A percentile compares a stretch with the other conserved stretches of the same genome.
Conservation (phyloP, 1,284 basidiomycete genomes). For the Schizophyllum amplum region DNA sequence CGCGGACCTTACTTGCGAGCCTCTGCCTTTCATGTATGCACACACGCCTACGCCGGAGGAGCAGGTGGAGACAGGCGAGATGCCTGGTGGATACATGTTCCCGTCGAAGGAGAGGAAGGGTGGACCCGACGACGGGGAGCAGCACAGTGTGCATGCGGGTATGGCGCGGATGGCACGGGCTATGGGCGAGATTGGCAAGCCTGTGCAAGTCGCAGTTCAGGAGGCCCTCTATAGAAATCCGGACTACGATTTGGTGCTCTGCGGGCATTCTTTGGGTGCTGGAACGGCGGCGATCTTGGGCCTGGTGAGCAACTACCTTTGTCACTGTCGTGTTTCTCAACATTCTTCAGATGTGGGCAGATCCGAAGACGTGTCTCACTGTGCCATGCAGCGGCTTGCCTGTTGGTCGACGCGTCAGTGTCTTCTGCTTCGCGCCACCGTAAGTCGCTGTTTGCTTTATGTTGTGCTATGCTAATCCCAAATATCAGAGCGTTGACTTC, state of each 20-base stretch:
- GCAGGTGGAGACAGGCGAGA: neutral
- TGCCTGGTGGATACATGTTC: neutral
- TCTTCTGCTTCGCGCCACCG: conserved; percentile 78
- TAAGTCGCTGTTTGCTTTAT: conserved; percentile 27
- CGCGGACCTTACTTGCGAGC: conserved; percentile 74
- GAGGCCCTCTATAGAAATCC: conserved; percentile 61
- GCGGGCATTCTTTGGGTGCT: conserved; percentile 85
- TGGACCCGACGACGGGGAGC: neutral
- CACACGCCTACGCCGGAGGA: conserved; percentile 15
- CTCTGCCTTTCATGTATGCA: conserved; percentile 56
- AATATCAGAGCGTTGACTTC: conserved; percentile 49
- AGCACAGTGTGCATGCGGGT: conserved; percentile 65
- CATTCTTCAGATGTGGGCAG: conserved; percentile 70
- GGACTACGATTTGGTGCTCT: conserved; percentile 67
- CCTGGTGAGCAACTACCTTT: conserved; percentile 36
- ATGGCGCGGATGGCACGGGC: conserved; percentile 73
- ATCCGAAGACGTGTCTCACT: conserved; percentile 67
- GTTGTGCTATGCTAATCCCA: conserved; percentile 3
- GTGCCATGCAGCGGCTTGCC: conserved; percentile 67
- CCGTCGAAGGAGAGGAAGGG: neutral
- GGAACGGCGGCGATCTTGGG: conserved; percentile 76
- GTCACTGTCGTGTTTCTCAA: conserved; percentile 5
- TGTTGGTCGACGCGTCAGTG: conserved; percentile 54
- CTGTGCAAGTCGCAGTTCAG: conserved; percentile 68
- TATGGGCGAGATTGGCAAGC: conserved; percentile 71